Conservation (phyloP, 331 rosid genomes). For the Pyrus hybrid region DNA sequence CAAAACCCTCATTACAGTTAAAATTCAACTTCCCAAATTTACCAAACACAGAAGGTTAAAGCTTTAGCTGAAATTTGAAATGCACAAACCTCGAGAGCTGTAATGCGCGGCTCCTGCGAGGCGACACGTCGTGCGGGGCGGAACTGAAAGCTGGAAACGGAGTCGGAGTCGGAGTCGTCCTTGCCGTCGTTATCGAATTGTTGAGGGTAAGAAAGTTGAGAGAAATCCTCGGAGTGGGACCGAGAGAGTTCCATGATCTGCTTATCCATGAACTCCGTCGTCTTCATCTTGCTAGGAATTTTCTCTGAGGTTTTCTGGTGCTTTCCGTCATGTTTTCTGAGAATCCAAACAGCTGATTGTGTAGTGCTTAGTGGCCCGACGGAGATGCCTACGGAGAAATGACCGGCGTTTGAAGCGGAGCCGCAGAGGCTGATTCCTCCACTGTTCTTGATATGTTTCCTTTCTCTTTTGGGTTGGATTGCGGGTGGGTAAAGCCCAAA, state of each 20-base stretch:
- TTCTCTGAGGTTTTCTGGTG: too few species aligned
- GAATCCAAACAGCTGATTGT: neutral
- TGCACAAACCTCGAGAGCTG: conserved; percentile 8
- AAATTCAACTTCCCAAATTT: neutral
- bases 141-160: conserved; percentile 18
- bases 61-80: neutral
- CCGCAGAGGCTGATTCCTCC: neutral
- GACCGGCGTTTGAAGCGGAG: neutral
- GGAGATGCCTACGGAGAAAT: neutral
- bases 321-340: neutral
- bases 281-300: conserved; percentile 9
- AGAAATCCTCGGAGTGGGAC: conserved; percentile 28
- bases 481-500: neutral
- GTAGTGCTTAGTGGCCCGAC: too few species aligned
- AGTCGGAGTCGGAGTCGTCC: conserved; percentile 4
- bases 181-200: neutral
- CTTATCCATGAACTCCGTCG: conserved; percentile 28
- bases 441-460: neutral
- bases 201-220: neutral
- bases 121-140: conserved; percentile 6
- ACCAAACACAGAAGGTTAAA: neutral
- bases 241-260: conserved; percentile 25
- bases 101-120: neutral
- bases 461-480: neutral
- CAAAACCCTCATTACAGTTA: neutral